These are phyloP conservation scores for Saccharomycopsis synnaedendra DNA, from an alignment of 805 yeast species.

Conservation along the genomic window DNA sequence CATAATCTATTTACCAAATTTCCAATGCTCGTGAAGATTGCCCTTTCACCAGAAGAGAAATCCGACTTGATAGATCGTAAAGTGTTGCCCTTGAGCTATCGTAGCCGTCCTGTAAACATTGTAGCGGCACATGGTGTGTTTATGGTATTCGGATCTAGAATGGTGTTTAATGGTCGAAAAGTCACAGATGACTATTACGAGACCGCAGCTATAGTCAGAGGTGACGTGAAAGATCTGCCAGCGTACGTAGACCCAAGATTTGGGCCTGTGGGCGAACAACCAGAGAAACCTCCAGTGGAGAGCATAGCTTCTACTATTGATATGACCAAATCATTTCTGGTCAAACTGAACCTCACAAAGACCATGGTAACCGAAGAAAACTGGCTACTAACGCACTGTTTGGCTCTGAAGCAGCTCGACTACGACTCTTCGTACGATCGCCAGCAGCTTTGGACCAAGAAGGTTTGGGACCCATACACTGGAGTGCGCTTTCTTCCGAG, in stretches of 20 bases:
- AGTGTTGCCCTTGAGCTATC: slow-evolving; percentile 78
- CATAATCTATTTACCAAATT: slow-evolving; percentile 68
- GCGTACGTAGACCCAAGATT: slow-evolving; percentile 6
- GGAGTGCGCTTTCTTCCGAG: slow-evolving; percentile 69
- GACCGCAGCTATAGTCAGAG: slow-evolving; percentile 13
- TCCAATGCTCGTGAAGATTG: slow-evolving; percentile 58
- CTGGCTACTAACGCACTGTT: slow-evolving; percentile 80
- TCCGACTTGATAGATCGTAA: slow-evolving; percentile 72
- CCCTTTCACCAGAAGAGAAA: slow-evolving; percentile 68
- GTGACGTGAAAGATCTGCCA: slow-evolving; percentile 8
- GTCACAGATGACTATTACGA: slow-evolving; percentile 72
- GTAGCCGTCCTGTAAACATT: slow-evolving; percentile 79
- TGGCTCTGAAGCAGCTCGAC: slow-evolving; percentile 67
- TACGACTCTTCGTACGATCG: slow-evolving; percentile 47
- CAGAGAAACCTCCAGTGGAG: no score
- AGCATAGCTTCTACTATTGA: slow-evolving; percentile 19
- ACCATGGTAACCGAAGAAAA: slow-evolving; percentile 39
- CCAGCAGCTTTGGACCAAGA: slow-evolving; percentile 32
- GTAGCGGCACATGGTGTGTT: slow-evolving; percentile 86
- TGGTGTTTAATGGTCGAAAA: slow-evolving; percentile 68
- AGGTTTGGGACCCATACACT: slow-evolving; percentile 70
- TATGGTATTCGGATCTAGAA: slow-evolving; percentile 84
- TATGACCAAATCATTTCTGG: slow-evolving; percentile 4
- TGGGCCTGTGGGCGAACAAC: background rate
- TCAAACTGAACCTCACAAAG: slow-evolving; percentile 14